Evolutionary conservation across 148 eudicot genomes (phyloP).

Genomic region (Heliosperma pusillum): DNA sequence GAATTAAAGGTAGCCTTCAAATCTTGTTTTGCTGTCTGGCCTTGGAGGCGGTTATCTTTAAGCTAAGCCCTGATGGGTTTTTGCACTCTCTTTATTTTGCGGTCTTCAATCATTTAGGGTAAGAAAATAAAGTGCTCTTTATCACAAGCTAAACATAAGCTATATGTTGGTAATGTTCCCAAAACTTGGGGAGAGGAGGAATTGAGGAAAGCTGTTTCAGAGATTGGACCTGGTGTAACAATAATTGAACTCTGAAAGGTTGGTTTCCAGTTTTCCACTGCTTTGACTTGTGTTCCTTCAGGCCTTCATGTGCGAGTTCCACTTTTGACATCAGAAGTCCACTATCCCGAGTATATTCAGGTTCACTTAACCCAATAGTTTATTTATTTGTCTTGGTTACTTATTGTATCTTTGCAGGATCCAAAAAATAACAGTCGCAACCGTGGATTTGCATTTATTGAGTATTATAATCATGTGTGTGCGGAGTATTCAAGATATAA

Average conservation of each 20-base stretch:
- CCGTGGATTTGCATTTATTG: conserved; percentile 90
- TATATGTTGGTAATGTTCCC: conserved; percentile 89
- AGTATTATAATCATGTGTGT: conserved; percentile 93
- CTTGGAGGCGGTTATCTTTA: not conserved
- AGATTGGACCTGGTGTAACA: conserved; percentile 79
- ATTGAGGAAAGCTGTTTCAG: conserved; percentile 56
- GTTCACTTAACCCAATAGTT: not conserved
- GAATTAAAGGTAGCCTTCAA: conserved; percentile 57
- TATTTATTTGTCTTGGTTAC: conserved; percentile 2
- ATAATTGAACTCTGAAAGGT: conserved; percentile 83
- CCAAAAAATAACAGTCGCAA: conserved; percentile 79
- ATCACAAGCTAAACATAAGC: conserved; percentile 85
- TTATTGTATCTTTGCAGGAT: conserved; percentile 50
- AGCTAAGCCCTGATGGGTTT: not conserved
- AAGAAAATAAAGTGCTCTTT: conserved; percentile 76
- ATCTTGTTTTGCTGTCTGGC: not conserved
- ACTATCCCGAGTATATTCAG: not conserved
- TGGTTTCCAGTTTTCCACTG: conserved; percentile 1
- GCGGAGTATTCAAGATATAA: conserved; percentile 86
- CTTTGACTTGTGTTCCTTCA: not conserved
- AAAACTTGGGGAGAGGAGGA: conserved; percentile 71
- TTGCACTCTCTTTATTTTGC: conserved; percentile 24
- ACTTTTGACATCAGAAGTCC: conserved; percentile 5
- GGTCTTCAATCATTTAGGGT: conserved; percentile 52
- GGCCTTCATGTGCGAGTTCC: not conserved